Conservation (phyloP, 1,139 yeast genomes). For the Geotrichum candidum region DNA sequence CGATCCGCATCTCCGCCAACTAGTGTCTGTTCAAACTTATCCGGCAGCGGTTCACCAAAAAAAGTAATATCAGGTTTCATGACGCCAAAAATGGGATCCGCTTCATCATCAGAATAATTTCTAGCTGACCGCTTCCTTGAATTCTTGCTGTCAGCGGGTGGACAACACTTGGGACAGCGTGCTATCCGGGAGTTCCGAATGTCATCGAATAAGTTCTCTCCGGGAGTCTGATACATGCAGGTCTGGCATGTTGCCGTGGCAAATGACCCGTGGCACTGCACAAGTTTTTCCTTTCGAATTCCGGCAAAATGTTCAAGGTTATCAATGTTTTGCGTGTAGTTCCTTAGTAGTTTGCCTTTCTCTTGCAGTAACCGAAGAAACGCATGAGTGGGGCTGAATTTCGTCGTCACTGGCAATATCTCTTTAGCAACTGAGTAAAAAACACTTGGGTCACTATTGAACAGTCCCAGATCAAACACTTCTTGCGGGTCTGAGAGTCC, state of each 20-base stretch:
- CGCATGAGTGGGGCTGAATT: slow-evolving; percentile 76
- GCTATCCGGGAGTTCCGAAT: slow-evolving; percentile 61
- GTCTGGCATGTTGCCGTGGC: slow-evolving; percentile 86
- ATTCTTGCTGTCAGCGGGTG: slow-evolving; percentile 18
- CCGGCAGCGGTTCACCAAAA: slow-evolving; percentile 84
- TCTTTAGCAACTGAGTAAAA: slow-evolving; percentile 85
- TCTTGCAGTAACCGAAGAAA: slow-evolving; percentile 72
- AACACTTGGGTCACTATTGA: slow-evolving; percentile 70
- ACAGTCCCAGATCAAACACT: slow-evolving; percentile 74
- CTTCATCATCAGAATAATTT: slow-evolving; percentile 18
- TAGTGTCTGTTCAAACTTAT: slow-evolving; percentile 59
- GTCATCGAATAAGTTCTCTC: slow-evolving; percentile 57
- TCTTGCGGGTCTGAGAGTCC: slow-evolving; percentile 91
- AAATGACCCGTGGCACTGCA: slow-evolving; percentile 96
- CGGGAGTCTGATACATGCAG: slow-evolving; percentile 63
- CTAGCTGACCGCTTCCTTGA: slow-evolving; percentile 6
- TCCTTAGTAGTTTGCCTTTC: slow-evolving; percentile 72
- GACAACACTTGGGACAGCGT: slow-evolving; percentile 61
- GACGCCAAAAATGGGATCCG: slow-evolving; percentile 51
- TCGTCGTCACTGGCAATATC: slow-evolving; percentile 66
- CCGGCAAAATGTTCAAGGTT: slow-evolving; percentile 86
- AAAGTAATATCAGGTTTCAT: slow-evolving; percentile 94
- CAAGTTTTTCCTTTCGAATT: slow-evolving; percentile 57
- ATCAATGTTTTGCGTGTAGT: slow-evolving; percentile 93
- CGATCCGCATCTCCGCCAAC: slow-evolving; percentile 44